These are phyloP conservation scores for Aureobasidium sp. DNA, from an alignment of 2,329 filamentous ascomycete species.

Conservation along the genomic window DNA sequence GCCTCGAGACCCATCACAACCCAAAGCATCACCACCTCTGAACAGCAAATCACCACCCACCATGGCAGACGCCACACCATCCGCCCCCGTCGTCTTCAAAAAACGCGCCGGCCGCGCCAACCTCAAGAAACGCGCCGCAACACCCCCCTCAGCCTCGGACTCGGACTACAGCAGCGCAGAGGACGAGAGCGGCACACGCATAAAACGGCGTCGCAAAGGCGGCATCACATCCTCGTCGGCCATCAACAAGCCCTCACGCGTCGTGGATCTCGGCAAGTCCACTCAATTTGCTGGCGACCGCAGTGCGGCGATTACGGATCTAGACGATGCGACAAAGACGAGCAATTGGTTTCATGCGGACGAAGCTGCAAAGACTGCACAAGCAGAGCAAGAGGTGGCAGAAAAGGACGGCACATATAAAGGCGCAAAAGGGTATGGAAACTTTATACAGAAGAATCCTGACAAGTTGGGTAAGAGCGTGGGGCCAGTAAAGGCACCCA, in stretches of 20 bases:
- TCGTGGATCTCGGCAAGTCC: slow-evolving; percentile 24
- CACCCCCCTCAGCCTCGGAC: slow-evolving; percentile 58
- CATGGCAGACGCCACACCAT: slow-evolving; percentile 24
- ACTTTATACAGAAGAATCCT: slow-evolving; percentile 73
- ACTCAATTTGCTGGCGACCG: slow-evolving; percentile 51
- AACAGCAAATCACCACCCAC: neutral
- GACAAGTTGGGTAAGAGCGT: slow-evolving; percentile 57
- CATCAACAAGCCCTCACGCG: slow-evolving; percentile 26
- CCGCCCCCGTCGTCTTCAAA: slow-evolving; percentile 61
- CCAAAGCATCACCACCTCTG: neutral
- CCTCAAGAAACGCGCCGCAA: slow-evolving; percentile 70
- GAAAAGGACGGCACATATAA: slow-evolving; percentile 60
- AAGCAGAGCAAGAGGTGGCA: slow-evolving; percentile 18
- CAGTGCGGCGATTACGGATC: slow-evolving; percentile 52
- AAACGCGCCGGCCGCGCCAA: slow-evolving; percentile 74
- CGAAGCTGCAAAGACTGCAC: slow-evolving; percentile 18
- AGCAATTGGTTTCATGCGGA: slow-evolving; percentile 83
- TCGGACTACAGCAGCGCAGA: slow-evolving; percentile 61
- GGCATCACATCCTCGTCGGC: slow-evolving; percentile 53
- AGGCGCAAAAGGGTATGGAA: slow-evolving; percentile 62
- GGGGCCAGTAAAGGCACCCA: slow-evolving; percentile 79
- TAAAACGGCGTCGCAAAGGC: slow-evolving; percentile 72
- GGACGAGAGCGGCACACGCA: slow-evolving; percentile 64
- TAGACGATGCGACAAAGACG: slow-evolving; percentile 83
- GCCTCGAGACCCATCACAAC: neutral